A percentile compares a stretch with the other conserved stretches of the same genome.
These are phyloP conservation scores for Bipolaris oryzae DNA, from an alignment of 2,329 filamentous ascomycete species.

Conservation along the genomic window DNA sequence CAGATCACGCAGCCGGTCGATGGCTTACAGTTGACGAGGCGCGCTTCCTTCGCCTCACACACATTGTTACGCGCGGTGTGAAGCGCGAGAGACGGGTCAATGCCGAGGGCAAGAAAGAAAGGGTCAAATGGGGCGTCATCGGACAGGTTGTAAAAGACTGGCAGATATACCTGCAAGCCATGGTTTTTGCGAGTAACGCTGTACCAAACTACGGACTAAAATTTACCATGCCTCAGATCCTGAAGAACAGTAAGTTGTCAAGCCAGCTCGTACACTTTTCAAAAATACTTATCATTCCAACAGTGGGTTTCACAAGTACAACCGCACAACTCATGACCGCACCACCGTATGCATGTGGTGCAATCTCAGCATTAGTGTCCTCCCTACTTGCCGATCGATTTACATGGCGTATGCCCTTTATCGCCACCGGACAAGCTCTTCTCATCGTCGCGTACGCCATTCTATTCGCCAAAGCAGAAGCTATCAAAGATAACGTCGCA, in stretches of 20 bases:
- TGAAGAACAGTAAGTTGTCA: conserved; percentile 12
- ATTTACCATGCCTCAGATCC: conserved; percentile 26
- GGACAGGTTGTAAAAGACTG: conserved; percentile 55
- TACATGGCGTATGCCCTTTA: conserved; percentile 32
- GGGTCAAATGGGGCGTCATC: conserved; percentile 22
- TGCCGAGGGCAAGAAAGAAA: conserved; percentile 22
- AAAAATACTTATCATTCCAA: not conserved
- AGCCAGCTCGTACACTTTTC: not conserved
- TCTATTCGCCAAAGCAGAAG: conserved; percentile 53
- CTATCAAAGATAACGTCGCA: conserved; percentile 50
- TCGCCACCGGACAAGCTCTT: conserved; percentile 23
- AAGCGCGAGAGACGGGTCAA: conserved; percentile 16
- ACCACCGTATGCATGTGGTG: conserved; percentile 31
- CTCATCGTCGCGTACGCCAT: conserved; percentile 49
- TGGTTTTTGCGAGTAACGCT: conserved; percentile 44
- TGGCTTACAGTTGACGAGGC: conserved; percentile 60
- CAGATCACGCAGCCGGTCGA: conserved; percentile 57
- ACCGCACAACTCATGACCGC: conserved; percentile 35
- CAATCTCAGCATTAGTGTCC: conserved; percentile 26
- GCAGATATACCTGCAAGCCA: conserved; percentile 54
- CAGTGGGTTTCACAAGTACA: conserved; percentile 33
- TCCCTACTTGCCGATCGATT: conserved; percentile 26
- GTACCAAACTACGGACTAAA: conserved; percentile 47
- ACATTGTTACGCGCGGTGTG: conserved; percentile 22
- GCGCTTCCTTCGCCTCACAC: conserved; percentile 46